Evolutionary conservation across 2,329 filamentous ascomycete genomes (phyloP).

Genomic region (Sclerotinia glacialis): DNA sequence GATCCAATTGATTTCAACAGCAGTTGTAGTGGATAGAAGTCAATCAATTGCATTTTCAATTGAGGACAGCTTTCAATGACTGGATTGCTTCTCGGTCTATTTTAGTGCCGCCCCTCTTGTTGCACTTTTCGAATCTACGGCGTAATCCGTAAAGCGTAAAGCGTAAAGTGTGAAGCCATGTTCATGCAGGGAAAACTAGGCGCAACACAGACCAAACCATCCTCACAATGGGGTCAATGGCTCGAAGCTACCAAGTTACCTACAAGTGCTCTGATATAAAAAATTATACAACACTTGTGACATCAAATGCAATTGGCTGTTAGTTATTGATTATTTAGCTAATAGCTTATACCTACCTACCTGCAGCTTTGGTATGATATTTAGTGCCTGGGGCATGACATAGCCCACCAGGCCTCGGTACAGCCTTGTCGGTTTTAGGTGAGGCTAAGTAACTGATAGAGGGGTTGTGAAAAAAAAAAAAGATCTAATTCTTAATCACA

Average conservation of each 20-base stretch:
- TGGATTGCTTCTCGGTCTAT: background rate
- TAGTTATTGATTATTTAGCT: too few relatives aligned
- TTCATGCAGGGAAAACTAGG: conserved; percentile 17
- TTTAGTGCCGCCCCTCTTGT: background rate
- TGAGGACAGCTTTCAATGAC: conserved; percentile 23
- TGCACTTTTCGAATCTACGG: background rate
- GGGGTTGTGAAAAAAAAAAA: background rate
- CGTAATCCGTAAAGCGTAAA: background rate
- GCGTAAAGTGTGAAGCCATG: background rate
- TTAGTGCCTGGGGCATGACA: background rate
- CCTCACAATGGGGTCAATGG: background rate
- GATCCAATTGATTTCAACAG: background rate
- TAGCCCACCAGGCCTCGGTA: background rate
- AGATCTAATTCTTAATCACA: background rate
- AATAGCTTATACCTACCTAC: too few relatives aligned
- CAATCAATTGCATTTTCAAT: conserved; percentile 17
- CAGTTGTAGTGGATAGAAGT: background rate
- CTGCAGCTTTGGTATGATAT: background rate
- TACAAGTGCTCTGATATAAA: background rate
- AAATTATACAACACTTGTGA: too few relatives aligned
- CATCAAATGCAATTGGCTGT: too few relatives aligned
- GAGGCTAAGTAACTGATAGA: background rate
- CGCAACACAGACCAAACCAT: conserved; percentile 5
- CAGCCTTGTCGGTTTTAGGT: background rate
- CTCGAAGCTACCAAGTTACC: background rate